These are phyloP conservation scores for Fraxinus velutina DNA, from an alignment of 305 asterid genomes.

Conservation along the genomic window DNA sequence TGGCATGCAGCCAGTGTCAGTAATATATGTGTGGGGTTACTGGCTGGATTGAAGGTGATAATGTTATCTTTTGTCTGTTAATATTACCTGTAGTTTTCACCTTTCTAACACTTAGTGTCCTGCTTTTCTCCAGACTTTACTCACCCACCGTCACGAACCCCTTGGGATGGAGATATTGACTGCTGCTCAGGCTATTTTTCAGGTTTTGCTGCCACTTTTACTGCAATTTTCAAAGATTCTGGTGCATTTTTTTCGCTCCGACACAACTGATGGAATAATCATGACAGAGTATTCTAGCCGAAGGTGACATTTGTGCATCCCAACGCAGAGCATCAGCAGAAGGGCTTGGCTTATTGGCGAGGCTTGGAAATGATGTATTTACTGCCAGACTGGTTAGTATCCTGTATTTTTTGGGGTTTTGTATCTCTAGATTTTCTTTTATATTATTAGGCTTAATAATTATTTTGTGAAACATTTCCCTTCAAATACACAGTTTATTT, in stretches of 20 bases:
- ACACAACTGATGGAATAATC: conserved; percentile 28
- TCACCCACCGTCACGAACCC: conserved; percentile 83
- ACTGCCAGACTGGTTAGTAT: conserved; percentile 93
- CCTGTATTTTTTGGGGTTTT: conserved; percentile 9
- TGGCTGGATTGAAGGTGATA: conserved; percentile 90
- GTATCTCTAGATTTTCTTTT: conserved; percentile 14
- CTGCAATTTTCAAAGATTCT: conserved; percentile 23
- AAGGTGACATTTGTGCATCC: conserved; percentile 91
- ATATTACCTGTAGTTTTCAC: conserved; percentile 1
- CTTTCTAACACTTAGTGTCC: conserved; percentile 17
- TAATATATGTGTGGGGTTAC: conserved; percentile 92
- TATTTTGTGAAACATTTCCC: neutral
- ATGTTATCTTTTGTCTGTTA: conserved; percentile 20
- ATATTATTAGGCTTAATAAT: conserved; percentile 1
- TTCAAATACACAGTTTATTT: neutral
- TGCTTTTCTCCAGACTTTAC: conserved; percentile 62
- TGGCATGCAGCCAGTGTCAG: conserved; percentile 81
- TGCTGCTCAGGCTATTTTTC: conserved; percentile 88
- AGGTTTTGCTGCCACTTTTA: conserved; percentile 50
- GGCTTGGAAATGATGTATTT: conserved; percentile 90
- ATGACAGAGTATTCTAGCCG: conserved; percentile 79
- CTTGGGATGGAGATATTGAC: conserved; percentile 67
- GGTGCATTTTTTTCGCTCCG: conserved; percentile 20
- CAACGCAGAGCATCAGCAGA: conserved; percentile 95
- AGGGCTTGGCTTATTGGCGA: conserved; percentile 95